A percentile compares a stretch with the other conserved stretches of the same genome.
Conservation (phyloP, 2,329 filamentous ascomycete species). For the Colletotrichum higginsianum region DNA sequence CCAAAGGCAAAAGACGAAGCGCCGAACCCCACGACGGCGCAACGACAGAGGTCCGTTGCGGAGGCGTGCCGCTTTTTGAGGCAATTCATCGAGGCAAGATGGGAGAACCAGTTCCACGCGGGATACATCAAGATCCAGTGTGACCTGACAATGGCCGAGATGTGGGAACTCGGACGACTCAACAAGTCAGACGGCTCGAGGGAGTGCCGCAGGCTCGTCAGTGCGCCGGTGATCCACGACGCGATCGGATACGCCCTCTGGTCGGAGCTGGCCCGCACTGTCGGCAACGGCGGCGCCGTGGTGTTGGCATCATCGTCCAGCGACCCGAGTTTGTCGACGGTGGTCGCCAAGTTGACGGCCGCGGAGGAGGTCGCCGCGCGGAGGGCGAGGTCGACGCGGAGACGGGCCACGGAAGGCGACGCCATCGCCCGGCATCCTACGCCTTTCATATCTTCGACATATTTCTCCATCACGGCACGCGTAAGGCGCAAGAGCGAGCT, state of each 20-base stretch:
- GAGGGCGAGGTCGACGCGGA: conserved; percentile 17
- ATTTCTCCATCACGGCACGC: background rate
- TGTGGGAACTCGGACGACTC: conserved; percentile 18
- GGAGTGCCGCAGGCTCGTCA: conserved; percentile 31
- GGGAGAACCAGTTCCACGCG: conserved; percentile 2
- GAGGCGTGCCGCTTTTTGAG: conserved; percentile 8
- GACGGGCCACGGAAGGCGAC: conserved; percentile 2
- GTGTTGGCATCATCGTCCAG: background rate
- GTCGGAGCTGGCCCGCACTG: conserved; percentile 1
- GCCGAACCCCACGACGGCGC: background rate
- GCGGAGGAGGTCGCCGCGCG: background rate
- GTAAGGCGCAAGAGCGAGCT: conserved; percentile 12
- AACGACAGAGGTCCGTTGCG: background rate
- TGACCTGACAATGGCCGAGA: conserved; percentile 24
- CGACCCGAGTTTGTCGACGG: background rate
- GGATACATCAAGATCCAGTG: conserved; percentile 37
- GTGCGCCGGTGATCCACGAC: conserved; percentile 37
- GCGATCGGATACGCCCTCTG: conserved; percentile 22
- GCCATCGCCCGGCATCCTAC: background rate
- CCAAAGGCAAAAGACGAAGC: too few species aligned
- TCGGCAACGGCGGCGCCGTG: background rate
- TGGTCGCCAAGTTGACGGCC: background rate
- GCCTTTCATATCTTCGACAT: background rate
- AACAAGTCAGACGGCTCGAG: conserved; percentile 6
- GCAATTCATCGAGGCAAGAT: conserved; percentile 8